phyloP scores from a whole-genome alignment of 2,329 filamentous ascomycete genomes.

The Xylariaceae sp. region DNA sequence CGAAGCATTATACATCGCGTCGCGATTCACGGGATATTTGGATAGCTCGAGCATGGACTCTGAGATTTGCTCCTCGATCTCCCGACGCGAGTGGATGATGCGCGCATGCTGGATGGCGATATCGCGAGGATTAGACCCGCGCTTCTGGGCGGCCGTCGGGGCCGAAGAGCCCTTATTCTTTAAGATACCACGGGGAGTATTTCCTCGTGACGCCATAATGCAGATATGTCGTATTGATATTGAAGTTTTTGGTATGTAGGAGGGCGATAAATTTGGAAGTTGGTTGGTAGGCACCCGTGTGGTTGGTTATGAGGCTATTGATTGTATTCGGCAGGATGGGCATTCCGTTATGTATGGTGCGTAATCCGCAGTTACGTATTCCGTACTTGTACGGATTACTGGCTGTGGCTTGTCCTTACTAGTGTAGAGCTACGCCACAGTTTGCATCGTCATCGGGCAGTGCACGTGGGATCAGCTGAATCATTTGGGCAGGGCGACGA shows the following conservation, averaged over 20 bases:
- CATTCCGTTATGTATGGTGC: too few relatives aligned
- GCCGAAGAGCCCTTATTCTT: slow-evolving; percentile 49
- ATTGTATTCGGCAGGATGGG: too few relatives aligned
- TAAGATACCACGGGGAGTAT: slow-evolving; percentile 51
- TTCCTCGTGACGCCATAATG: slow-evolving; percentile 16
- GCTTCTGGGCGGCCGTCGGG: slow-evolving; percentile 33
- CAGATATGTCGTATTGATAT: neutral
- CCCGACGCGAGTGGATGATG: slow-evolving; percentile 76
- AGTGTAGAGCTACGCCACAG: slow-evolving; percentile 7
- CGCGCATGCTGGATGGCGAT: slow-evolving; percentile 77
- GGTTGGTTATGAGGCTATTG: too few relatives aligned
- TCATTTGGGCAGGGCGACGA: neutral
- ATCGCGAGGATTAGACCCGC: slow-evolving; percentile 45
- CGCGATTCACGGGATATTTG: slow-evolving; percentile 44
- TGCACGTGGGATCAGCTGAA: neutral
- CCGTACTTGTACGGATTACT: neutral
- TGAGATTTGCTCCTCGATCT: slow-evolving; percentile 68
- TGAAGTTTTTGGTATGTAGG: neutral
- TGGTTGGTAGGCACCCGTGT: too few relatives aligned
- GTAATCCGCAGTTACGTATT: too few relatives aligned
- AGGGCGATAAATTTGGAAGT: neutral
- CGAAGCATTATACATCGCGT: slow-evolving; percentile 24
- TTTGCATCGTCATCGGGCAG: slow-evolving; percentile 2
- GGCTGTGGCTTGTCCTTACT: neutral
- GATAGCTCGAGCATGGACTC: slow-evolving; percentile 67